These are phyloP conservation scores for Pythium monospermum DNA, from an alignment of 352 stramenopile genomes.

Conservation along the genomic window DNA sequence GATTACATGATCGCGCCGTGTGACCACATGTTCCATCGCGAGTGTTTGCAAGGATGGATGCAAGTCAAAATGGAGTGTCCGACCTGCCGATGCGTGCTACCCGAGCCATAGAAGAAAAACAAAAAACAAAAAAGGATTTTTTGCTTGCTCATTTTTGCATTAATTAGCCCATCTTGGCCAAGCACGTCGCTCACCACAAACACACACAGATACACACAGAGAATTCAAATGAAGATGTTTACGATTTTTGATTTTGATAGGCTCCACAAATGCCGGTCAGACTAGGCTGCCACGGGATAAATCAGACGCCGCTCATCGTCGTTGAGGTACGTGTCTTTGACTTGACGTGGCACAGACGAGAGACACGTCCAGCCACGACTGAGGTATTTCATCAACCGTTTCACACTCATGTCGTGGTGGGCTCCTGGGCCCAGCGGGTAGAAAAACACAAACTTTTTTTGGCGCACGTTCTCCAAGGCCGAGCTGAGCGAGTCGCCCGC, in stretches of 20 bases:
- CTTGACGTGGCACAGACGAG: slow-evolving; percentile 4
- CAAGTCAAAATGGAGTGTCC: slow-evolving; percentile 97
- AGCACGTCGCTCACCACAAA: too few species aligned
- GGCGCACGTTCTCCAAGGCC: slow-evolving; percentile 5
- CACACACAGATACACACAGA: too few species aligned
- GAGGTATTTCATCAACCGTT: slow-evolving; percentile 22
- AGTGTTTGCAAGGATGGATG: slow-evolving; percentile 96
- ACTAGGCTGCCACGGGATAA: too few species aligned
- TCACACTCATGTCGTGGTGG: slow-evolving; percentile 4
- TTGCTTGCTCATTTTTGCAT: too few species aligned
- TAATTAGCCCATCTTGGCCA: too few species aligned
- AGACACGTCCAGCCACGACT: slow-evolving; percentile 24
- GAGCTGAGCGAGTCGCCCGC: slow-evolving; percentile 8
- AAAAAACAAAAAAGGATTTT: too few species aligned
- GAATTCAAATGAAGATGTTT: too few species aligned
- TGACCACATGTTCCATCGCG: slow-evolving; percentile 94
- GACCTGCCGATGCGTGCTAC: slow-evolving; percentile 89
- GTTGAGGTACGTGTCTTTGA: too few species aligned
- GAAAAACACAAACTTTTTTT: slow-evolving; percentile 22
- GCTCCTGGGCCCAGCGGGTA: slow-evolving; percentile 5
- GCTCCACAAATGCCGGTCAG: too few species aligned
- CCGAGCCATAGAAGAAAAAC: slow-evolving; percentile 83
- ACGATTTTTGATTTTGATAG: too few species aligned
- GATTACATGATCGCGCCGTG: slow-evolving; percentile 97
- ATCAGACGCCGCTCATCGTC: too few species aligned